These are phyloP conservation scores for Amborella trichopoda DNA, from an alignment of 164 flowering plant species.

Conservation along the genomic window DNA sequence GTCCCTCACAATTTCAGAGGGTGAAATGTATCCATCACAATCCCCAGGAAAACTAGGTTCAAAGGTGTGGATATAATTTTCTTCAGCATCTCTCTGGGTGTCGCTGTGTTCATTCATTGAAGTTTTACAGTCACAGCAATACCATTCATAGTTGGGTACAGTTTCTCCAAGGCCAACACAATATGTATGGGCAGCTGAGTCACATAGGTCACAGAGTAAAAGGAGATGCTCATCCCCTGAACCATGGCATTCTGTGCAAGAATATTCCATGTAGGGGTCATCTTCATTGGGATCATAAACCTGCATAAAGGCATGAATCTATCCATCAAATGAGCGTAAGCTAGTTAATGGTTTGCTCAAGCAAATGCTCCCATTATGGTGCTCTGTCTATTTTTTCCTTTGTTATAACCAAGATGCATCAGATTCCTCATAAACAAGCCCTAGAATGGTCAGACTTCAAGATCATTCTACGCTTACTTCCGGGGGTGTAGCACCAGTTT, in stretches of 20 bases:
- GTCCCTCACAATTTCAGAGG: background rate
- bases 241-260: slow-evolving; percentile 39
- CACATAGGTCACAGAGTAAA: slow-evolving; percentile 75
- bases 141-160: slow-evolving; percentile 87
- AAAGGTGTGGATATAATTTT: too few species aligned
- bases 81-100: slow-evolving; percentile 13
- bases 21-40: background rate
- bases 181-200: slow-evolving; percentile 61
- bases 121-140: slow-evolving; percentile 53
- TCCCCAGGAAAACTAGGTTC: background rate
- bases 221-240: slow-evolving; percentile 37
- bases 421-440: too few species aligned
- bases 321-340: too few species aligned
- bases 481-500: too few species aligned
- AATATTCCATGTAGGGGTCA: slow-evolving; percentile 34
- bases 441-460: too few species aligned
- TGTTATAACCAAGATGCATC: background rate
- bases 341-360: too few species aligned
- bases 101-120: slow-evolving; percentile 30
- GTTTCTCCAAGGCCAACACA: slow-evolving; percentile 67
- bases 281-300: background rate
- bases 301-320: background rate
- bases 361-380: too few species aligned
- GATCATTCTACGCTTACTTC: too few species aligned
- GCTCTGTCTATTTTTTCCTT: background rate